Evolutionary conservation across 2,329 filamentous ascomycete species (phyloP).

Genomic region (Cladophialophora chaetospira): DNA sequence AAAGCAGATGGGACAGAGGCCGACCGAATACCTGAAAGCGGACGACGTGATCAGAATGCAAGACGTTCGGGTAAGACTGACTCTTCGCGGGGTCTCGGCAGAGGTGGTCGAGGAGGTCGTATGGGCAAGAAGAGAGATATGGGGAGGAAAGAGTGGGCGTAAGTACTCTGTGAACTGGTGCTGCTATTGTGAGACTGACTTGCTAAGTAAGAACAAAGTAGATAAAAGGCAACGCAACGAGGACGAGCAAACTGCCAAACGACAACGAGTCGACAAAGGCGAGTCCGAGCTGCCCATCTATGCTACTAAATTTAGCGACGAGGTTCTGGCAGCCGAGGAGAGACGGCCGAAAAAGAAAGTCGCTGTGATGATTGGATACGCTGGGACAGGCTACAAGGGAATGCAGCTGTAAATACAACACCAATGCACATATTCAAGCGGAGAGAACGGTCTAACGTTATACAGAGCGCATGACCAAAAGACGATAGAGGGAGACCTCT

Average conservation of each 20-base stretch:
- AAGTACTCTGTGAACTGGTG: slow-evolving; percentile 38
- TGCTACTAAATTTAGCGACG: slow-evolving; percentile 64
- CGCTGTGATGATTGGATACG: slow-evolving; percentile 92
- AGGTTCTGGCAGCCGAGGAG: slow-evolving; percentile 85
- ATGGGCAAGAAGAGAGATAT: slow-evolving; percentile 62
- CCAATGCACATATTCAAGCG: slow-evolving; percentile 17
- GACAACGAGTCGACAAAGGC: slow-evolving; percentile 53
- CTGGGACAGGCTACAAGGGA: slow-evolving; percentile 93
- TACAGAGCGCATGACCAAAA: slow-evolving; percentile 63
- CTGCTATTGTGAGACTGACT: slow-evolving; percentile 48
- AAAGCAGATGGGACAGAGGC: neutral
- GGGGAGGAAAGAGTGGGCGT: slow-evolving; percentile 68
- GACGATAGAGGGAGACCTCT: slow-evolving; percentile 95
- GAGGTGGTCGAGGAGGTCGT: slow-evolving; percentile 36
- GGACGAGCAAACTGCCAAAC: slow-evolving; percentile 57
- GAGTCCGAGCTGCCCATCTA: slow-evolving; percentile 52
- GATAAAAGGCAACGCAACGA: slow-evolving; percentile 57
- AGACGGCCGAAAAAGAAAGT: slow-evolving; percentile 94
- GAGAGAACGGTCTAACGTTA: slow-evolving; percentile 12
- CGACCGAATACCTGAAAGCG: slow-evolving; percentile 10
- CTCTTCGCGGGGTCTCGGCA: slow-evolving; percentile 22
- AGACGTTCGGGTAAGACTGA: slow-evolving; percentile 25
- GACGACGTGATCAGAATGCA: slow-evolving; percentile 8
- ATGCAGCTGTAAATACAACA: slow-evolving; percentile 74
- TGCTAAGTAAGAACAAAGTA: slow-evolving; percentile 49